Percentiles rank a stretch among this genome's conserved stretches.
phyloP scores from a whole-genome alignment of 768 basidiomycete genomes.

The Coprinellus aureogranulatus region DNA sequence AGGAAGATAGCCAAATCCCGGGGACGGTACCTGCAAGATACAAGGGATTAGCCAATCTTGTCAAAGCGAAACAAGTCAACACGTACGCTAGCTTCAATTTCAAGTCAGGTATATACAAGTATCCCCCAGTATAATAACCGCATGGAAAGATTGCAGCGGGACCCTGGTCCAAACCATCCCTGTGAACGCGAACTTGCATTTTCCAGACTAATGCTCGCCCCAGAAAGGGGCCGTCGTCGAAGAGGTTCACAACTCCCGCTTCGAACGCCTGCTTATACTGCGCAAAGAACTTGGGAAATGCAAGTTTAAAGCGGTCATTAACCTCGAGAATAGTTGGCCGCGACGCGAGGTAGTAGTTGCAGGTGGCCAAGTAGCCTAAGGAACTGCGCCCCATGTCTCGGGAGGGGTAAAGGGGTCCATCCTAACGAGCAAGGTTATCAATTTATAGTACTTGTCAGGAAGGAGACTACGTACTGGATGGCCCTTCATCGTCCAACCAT shows the following conservation, averaged over 20 bases:
- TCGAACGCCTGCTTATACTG: slow-evolving; percentile 13
- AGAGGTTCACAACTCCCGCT: slow-evolving; percentile 3
- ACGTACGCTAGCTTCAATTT: slow-evolving; percentile 15
- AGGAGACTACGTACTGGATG: slow-evolving; percentile 4
- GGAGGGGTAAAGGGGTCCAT: neutral
- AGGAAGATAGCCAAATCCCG: slow-evolving; percentile 14
- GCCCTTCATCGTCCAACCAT: slow-evolving; percentile 12
- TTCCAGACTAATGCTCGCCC: slow-evolving; percentile 20
- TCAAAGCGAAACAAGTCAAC: no score
- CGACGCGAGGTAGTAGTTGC: neutral
- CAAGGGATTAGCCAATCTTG: neutral
- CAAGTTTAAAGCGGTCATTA: slow-evolving; percentile 5
- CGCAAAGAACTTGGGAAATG: slow-evolving; percentile 11
- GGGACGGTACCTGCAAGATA: slow-evolving; percentile 18
- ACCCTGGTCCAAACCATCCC: slow-evolving; percentile 16
- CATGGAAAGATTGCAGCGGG: slow-evolving; percentile 16
- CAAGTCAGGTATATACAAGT: slow-evolving; percentile 16
- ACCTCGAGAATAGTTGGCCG: neutral
- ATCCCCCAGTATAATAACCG: slow-evolving; percentile 14
- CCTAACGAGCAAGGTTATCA: no score
- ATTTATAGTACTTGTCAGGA: no score
- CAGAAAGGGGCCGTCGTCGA: slow-evolving; percentile 19
- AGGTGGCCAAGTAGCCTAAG: neutral
- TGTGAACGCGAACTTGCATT: slow-evolving; percentile 14
- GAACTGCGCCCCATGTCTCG: neutral